These are phyloP conservation scores for Vigna mungo DNA, from an alignment of 306 rosid genomes.

Conservation along the genomic window DNA sequence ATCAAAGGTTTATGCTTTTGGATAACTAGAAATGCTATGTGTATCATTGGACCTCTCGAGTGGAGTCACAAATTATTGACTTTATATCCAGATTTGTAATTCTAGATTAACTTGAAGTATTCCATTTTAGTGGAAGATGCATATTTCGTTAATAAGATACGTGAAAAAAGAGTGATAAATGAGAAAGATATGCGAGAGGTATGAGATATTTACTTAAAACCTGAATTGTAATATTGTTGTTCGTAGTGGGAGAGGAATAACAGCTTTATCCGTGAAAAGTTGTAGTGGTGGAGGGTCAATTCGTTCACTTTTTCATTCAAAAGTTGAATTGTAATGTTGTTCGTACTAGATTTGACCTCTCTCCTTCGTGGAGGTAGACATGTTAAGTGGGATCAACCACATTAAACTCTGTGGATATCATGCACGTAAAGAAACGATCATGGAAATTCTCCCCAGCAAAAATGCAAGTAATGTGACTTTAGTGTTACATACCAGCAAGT, in stretches of 20 bases:
- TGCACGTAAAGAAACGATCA: neutral
- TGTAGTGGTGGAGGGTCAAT: slow-evolving; percentile 5
- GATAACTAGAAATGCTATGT: neutral
- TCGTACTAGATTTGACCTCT: neutral
- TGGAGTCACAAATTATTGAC: neutral
- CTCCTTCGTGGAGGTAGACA: neutral
- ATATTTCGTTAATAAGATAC: neutral
- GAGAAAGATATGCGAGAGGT: neutral
- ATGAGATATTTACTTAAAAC: no score
- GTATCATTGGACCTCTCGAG: neutral
- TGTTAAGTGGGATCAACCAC: neutral
- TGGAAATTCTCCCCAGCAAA: neutral
- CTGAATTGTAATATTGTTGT: no score
- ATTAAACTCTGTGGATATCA: neutral
- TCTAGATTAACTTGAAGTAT: neutral
- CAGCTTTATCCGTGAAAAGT: slow-evolving; percentile 3
- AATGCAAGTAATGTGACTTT: neutral
- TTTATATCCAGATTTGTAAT: neutral
- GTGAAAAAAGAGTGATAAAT: neutral
- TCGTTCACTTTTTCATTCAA: neutral
- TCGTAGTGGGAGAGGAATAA: neutral
- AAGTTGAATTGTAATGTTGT: neutral
- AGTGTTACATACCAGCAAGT: neutral
- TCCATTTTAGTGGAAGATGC: neutral
- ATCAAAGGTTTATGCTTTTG: neutral